phyloP scores from a whole-genome alignment of 2,329 filamentous ascomycete genomes.

The Colletotrichum godetiae region DNA sequence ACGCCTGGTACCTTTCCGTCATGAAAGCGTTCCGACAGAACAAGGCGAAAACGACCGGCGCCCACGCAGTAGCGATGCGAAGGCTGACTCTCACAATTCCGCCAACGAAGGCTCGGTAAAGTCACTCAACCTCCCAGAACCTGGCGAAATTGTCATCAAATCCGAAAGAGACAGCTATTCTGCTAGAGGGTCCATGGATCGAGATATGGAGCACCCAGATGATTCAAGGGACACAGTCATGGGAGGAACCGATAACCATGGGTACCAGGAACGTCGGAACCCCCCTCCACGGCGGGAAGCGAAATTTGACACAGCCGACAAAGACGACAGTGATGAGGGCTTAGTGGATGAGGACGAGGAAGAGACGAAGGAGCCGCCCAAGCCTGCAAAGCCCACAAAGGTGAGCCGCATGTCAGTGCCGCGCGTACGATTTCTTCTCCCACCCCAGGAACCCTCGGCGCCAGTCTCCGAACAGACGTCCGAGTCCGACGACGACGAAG shows the following conservation, averaged over 20 bases:
- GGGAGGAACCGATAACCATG: constrained; percentile 20
- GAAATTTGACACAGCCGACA: constrained; percentile 1
- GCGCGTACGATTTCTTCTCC: constrained; percentile 52
- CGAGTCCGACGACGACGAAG: constrained; percentile 67
- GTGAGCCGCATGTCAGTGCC: constrained; percentile 43
- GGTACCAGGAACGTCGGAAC: constrained; percentile 10
- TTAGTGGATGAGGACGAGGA: constrained; percentile 32
- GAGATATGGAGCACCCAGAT: constrained; percentile 25
- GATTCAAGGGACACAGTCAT: constrained; percentile 26
- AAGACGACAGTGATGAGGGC: constrained; percentile 28
- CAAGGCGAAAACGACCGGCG: constrained; percentile 56
- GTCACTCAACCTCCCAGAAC: constrained; percentile 56
- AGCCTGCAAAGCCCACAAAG: constrained; percentile 35
- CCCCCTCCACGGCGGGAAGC: constrained; percentile 11
- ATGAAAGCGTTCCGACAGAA: constrained; percentile 49
- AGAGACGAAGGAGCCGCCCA: constrained; percentile 24
- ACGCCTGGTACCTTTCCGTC: constrained; percentile 50
- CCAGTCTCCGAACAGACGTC: constrained; percentile 56
- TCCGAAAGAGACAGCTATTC: constrained; percentile 53
- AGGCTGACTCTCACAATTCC: constrained; percentile 52
- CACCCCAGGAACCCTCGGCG: constrained; percentile 47
- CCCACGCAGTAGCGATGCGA: constrained; percentile 65
- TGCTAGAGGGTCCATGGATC: constrained; percentile 36
- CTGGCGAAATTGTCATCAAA: constrained; percentile 57
- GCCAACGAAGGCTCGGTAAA: constrained; percentile 49